Base-by-base conservation (phyloP, 2,329 filamentous ascomycete species). In the Ophiognomonia clavigignenti-juglandacearum region DNA sequence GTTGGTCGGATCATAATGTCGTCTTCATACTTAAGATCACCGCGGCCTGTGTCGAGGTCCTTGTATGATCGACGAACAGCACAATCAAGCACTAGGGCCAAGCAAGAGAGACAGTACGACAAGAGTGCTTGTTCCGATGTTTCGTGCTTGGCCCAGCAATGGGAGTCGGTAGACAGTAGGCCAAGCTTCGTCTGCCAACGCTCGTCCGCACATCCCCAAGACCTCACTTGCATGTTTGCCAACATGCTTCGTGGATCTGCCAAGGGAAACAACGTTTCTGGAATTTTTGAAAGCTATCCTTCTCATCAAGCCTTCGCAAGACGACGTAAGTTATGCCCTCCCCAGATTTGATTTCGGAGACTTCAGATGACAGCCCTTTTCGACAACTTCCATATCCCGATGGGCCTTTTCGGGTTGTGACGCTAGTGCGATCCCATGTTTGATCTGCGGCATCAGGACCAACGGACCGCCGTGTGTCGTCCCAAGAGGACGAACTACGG, bases 361-460 rank as follows among this genome's bases (percentile, higher is more conserved):
- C 14, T 35, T 35, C 32, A 35, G 32, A 35, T 35, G 32, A 35
- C 32, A 35, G 32, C 32, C 10, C 6, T 35, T 11, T n/a, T n/a
- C n/a, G n/a, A n/a, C n/a, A 32, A 14, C 45, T 42, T 29, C 18
- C 31, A 34, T 31, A 39, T 23, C 16, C n/a, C 41, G 8, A 16
- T 40, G 16, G 22, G 29, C 23, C 29, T 36, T 27, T 5, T 9
- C 29, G 44, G 44, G 23, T 32, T 20, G 22, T 4, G 32, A 35
- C 32, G 32, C 32, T 16, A 16, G 32, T 14, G n/a, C n/a, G 7
- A 5, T 46, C 34, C 24, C 42, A 45, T 27, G 47, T 49, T 45
- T 49, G 47, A 49, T 49, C 47, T 45, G 42, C 47, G 42, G 42
- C 47, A 34, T 40, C 47, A 49, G 47, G 31, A 49, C n/a, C 20